phyloP scores from a whole-genome alignment of 1,139 yeast species.

The Zygoascus meyerae region DNA sequence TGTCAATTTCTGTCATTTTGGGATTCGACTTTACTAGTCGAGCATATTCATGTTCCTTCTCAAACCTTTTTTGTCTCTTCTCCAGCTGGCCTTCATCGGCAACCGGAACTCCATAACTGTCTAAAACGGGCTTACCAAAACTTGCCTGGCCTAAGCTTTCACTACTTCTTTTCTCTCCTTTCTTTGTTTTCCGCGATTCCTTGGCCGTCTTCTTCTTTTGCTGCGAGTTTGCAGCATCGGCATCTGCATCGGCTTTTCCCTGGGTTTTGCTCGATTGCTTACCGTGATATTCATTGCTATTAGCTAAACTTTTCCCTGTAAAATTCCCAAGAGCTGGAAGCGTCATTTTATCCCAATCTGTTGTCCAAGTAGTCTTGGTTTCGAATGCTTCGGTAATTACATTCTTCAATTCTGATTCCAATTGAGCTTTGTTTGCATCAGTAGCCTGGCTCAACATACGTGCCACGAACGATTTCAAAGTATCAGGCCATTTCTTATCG shows the following conservation, averaged over 20 bases:
- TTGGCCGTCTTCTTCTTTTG: no score
- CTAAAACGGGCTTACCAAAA: neutral
- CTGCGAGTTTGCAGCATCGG: no score
- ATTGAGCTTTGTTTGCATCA: constrained; percentile 34
- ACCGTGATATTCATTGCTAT: neutral
- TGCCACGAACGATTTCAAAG: constrained; percentile 44
- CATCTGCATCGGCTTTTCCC: constrained; percentile 9
- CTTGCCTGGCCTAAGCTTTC: neutral
- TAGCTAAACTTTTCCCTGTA: constrained; percentile 2
- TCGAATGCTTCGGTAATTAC: constrained; percentile 48
- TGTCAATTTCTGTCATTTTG: constrained; percentile 10
- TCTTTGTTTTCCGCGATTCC: neutral
- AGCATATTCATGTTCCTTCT: constrained; percentile 18
- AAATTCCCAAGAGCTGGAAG: constrained; percentile 45
- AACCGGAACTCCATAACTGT: constrained; percentile 7
- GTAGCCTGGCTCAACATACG: constrained; percentile 40
- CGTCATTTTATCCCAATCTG: constrained; percentile 55
- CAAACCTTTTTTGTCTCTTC: constrained; percentile 49
- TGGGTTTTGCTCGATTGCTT: neutral
- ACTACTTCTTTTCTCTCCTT: neutral
- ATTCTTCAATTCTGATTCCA: constrained; percentile 42
- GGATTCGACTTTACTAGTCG: constrained; percentile 12
- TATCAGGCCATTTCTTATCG: constrained; percentile 41
- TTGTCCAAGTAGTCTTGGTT: constrained; percentile 43
- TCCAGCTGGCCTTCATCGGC: constrained; percentile 12